These are phyloP conservation scores for Carnegiea gigantea DNA, from an alignment of 179 eudicot genomes.

Conservation along the genomic window DNA sequence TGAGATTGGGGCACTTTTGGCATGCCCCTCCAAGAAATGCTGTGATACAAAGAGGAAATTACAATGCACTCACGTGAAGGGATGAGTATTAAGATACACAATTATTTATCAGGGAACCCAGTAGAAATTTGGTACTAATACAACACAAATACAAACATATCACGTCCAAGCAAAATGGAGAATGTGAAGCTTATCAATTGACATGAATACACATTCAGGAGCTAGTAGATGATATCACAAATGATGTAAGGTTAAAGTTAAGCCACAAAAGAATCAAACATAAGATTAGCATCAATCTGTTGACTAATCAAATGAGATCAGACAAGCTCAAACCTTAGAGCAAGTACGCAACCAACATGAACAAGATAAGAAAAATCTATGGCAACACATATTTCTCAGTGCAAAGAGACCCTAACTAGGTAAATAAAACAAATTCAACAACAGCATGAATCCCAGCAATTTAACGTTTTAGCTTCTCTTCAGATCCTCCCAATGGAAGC, in stretches of 20 bases:
- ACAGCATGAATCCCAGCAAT: not conserved
- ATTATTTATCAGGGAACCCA: not conserved
- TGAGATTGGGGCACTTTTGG: constrained; percentile 84
- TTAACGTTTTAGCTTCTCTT: not conserved
- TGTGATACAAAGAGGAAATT: constrained; percentile 27
- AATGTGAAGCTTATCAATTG: constrained; percentile 2
- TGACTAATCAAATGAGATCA: not conserved
- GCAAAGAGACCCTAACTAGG: not conserved
- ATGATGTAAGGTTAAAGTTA: not conserved
- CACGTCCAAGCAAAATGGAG: not conserved
- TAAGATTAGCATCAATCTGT: not conserved
- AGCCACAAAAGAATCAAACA: not conserved
- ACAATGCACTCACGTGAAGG: not conserved
- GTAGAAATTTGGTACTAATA: not conserved
- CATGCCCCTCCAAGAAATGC: constrained; percentile 99
- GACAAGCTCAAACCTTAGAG: not conserved
- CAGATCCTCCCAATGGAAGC: not conserved
- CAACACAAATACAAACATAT: not conserved
- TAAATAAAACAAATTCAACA: not conserved
- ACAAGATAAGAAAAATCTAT: not conserved
- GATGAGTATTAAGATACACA: constrained; percentile 3
- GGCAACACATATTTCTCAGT: not conserved
- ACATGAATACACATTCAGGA: not conserved
- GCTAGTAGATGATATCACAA: not conserved
- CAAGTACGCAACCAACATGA: not conserved